Evolutionary conservation across 2,329 filamentous ascomycete genomes (phyloP), one percentile per base, ranked within the genome.

Genomic region (Fusarium duplospermum): DNA sequence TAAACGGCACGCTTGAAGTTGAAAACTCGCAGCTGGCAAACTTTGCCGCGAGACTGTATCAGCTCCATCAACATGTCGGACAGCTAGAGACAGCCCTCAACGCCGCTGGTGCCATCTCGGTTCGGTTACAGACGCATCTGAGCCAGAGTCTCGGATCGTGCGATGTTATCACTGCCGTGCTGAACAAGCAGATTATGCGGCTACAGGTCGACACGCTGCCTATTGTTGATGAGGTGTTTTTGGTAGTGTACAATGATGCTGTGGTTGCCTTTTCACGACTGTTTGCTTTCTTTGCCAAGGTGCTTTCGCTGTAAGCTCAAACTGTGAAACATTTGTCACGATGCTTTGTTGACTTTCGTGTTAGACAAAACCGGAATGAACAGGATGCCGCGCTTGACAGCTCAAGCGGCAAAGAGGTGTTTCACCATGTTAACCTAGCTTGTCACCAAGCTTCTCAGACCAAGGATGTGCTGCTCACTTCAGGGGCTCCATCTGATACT

Each of bases 181-280:
- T 83, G 40, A 79, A 80, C 45, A 83, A 83, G 70, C 82, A 84
- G 75, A 61, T 81, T 0, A 78, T 81, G 77, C 76, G 81, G 5
- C 65, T 84, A 59, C 77, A 79, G 35, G 64, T 74, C 0, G 73
- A 77, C 22, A 80, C 74, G 22, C 65, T 79, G 27, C 56, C 58
- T 1, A 59, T 67, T 14, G 16, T 82, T 24, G 77, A 82, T 62
- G 66, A 69, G 27, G 73, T 74, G 10, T 79, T 80, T 68, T 36
- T 83, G 29, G 33, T 60, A 9, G 74, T 73, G 18, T 77, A 81
- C 11, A 70, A 73, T 31, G 68, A 78, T 31, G 69, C 76, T 3
- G 62, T 82, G 5, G 61, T 70, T 27, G 68, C 77, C 6, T 80
- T 79, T 68, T 71, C 69, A 9, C 71, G 76, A 6, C 22, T 82